These are phyloP conservation scores for Citrus medica DNA, from an alignment of 345 rosid genomes.

Conservation along the genomic window DNA sequence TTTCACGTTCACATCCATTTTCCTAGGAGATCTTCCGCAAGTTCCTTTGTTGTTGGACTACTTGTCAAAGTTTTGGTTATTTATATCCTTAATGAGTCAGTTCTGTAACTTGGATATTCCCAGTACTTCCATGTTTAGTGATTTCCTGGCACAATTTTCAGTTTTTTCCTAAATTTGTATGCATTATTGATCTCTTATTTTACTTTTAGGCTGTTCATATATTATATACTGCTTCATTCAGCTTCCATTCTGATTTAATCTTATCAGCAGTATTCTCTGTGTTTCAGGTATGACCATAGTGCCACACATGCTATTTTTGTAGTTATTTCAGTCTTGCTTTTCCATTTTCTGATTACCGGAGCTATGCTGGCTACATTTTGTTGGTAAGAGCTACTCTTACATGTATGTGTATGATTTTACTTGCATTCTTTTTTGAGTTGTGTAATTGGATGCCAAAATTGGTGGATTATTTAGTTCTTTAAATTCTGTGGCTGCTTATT, in stretches of 20 bases:
- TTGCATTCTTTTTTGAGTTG: background rate
- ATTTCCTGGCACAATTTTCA: background rate
- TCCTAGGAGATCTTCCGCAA: background rate
- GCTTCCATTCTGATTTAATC: background rate
- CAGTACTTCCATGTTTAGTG: background rate
- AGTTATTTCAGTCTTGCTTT: conserved; percentile 68
- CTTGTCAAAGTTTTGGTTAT: background rate
- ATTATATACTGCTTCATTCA: background rate
- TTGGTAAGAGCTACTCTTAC: conserved; percentile 56
- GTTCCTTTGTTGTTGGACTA: background rate
- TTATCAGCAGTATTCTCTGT: conserved; percentile 14
- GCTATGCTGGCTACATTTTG: conserved; percentile 74
- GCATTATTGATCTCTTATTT: background rate
- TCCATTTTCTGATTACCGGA: conserved; percentile 81
- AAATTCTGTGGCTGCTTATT: background rate
- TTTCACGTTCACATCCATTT: background rate
- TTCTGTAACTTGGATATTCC: background rate
- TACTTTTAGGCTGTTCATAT: background rate
- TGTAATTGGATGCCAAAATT: conserved; percentile 2
- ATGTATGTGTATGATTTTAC: background rate
- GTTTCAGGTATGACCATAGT: conserved; percentile 91
- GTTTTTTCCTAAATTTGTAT: background rate
- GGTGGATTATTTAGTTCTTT: background rate
- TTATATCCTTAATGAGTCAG: background rate
- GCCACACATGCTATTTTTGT: conserved; percentile 74